Evolutionary conservation across 768 basidiomycete species (phyloP), one percentile per base, ranked within the genome.

Genomic region (Suillus clintonianus): DNA sequence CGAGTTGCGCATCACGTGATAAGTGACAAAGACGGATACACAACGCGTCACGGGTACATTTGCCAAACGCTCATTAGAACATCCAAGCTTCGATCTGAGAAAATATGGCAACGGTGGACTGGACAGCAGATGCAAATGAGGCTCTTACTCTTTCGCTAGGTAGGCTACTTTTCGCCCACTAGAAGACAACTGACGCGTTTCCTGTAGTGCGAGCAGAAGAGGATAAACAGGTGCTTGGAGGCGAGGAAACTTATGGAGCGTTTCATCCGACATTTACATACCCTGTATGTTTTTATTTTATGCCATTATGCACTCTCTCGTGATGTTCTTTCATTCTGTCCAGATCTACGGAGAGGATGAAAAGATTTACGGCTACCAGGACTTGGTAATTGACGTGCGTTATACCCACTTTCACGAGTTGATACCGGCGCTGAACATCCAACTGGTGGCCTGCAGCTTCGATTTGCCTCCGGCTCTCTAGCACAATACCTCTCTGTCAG

Each of bases 281-380:
- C 78, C 95, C 97, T 6, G 93, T 94, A 69, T 59, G 88, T 73
- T 24, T 41, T 4, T 53, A 19, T 47, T 11, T 24, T 19, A 30
- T 36, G 8, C 24, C 43, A 2, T 61, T 2, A 9, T 8, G 32
- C 36, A n/a, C n/a, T n/a, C n/a, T 22, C 7, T 48, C 19, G 5
- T 42, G 34, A 45, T 42, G 15, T 6, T 15, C 24, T 27, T 37
- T 27, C 22, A 43, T 24, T 9, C 24, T 55, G 19, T 56, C 59
- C 48, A 94, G 92, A 95, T 99, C 71, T 98, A 89, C 72, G 97
- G 97, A 59, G 94, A 98, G 70, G 92, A 97, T 60, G 95, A 99
- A 79, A 95, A 89, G 79, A 90, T 99, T 62, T 98, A 97, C 74
- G 97, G 97, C 2, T 99, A 97, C 78, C 84, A 87, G 65, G 89